Conservation (phyloP, 129 eudicot species). For the Flaveria ramosissima region DNA sequence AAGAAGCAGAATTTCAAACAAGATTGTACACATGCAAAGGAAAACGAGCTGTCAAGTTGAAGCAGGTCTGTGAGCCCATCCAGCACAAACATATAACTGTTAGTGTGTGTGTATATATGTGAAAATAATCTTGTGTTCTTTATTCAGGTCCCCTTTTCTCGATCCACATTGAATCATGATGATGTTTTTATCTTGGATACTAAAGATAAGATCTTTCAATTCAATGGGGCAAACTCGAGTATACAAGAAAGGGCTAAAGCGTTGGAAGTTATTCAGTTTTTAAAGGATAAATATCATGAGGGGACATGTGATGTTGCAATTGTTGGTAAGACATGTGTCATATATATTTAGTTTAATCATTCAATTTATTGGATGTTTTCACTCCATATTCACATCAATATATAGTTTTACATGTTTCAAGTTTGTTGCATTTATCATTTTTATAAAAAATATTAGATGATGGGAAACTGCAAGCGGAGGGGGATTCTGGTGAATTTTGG, state of each 20-base stretch:
- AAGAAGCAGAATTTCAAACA: slow-evolving; percentile 92
- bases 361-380: neutral
- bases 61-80: slow-evolving; percentile 59
- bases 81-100: neutral
- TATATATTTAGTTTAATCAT: slow-evolving; percentile 2
- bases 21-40: slow-evolving; percentile 85
- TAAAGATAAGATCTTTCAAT: slow-evolving; percentile 79
- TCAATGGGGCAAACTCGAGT: slow-evolving; percentile 88
- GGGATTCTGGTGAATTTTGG: slow-evolving; percentile 97
- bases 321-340: slow-evolving; percentile 57
- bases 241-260: slow-evolving; percentile 93
- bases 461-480: slow-evolving; percentile 89
- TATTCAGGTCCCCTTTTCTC: slow-evolving; percentile 80
- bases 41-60: slow-evolving; percentile 84
- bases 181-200: slow-evolving; percentile 89
- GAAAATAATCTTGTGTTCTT: slow-evolving; percentile 20
- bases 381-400: neutral
- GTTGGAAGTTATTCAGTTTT: slow-evolving; percentile 80
- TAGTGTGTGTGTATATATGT: neutral
- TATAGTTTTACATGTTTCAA: neutral
- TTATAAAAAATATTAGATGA: slow-evolving; percentile 52
- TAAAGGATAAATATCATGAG: slow-evolving; percentile 80
- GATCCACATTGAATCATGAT: slow-evolving; percentile 85
- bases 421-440: slow-evolving; percentile 5
- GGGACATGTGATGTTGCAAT: slow-evolving; percentile 88